Conservation (phyloP, 495 filamentous ascomycete genomes). For the Tetracladium marchalianum region DNA sequence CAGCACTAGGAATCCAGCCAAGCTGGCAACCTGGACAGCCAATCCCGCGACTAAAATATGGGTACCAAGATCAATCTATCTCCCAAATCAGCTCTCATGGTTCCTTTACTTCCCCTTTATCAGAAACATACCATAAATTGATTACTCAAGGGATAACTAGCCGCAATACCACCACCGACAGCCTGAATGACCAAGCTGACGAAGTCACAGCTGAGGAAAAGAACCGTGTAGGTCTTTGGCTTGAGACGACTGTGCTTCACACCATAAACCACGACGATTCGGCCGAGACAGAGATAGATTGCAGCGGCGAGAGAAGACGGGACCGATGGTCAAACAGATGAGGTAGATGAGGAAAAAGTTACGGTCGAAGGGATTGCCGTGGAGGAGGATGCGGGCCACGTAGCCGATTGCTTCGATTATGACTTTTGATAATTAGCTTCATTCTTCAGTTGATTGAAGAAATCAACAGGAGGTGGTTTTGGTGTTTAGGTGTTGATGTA, state of each 20-base stretch:
- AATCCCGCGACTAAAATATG: constrained; percentile 59
- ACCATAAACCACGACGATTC: constrained; percentile 47
- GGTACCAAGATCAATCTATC: constrained; percentile 29
- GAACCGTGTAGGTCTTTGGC: constrained; percentile 35
- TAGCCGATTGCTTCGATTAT: constrained; percentile 29
- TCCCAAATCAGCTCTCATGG: constrained; percentile 9
- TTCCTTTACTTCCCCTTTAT: no score
- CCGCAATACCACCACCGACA: constrained; percentile 47
- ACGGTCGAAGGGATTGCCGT: constrained; percentile 27
- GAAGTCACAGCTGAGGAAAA: constrained; percentile 51
- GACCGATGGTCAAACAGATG: constrained; percentile 45
- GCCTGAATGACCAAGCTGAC: constrained; percentile 52
- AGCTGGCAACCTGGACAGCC: constrained; percentile 41
- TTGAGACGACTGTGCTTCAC: constrained; percentile 47
- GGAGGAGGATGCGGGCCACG: constrained; percentile 25
- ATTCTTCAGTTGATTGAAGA: no score
- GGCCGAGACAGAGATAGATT: constrained; percentile 51
- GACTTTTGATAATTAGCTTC: neutral
- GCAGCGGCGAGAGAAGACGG: constrained; percentile 52
- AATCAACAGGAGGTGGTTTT: no score
- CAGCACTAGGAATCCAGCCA: constrained; percentile 35
- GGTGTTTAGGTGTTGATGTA: no score
- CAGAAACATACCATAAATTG: neutral
- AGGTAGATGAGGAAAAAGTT: constrained; percentile 21
- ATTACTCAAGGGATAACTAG: constrained; percentile 23